Base-by-base conservation (phyloP, 2,329 filamentous ascomycete species). In the Curvularia eragrostidis region DNA sequence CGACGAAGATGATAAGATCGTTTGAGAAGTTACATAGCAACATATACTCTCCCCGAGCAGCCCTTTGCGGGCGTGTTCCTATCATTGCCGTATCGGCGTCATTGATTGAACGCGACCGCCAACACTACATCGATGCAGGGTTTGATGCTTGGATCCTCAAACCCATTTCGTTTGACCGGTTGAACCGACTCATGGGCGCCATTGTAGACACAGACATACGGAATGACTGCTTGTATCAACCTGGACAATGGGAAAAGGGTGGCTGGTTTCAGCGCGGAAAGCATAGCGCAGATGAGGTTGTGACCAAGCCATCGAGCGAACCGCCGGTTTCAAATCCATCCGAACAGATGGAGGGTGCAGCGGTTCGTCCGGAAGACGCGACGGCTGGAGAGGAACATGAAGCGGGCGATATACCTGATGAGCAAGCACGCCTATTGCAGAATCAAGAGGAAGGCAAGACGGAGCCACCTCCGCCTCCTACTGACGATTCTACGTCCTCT, bases 141-240 rank as follows among this genome's bases (percentile, higher is more conserved):
- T 96, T 96, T 65, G 92, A 96, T 65, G 93, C 90, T 23, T 96
- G 92, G 92, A 93, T 97, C 24, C 79, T 96, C 56, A 96, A 96
- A 70, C 92, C 92, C 0, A 90, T 96, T 43, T 88, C 94, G 59
- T 96, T 96, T 71, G 86, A 87, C 64, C 84, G 91, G 8, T 81
- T 96, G 0, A 86, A 86, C 57, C 82, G 84, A 21, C 80, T 96
- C 7, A 82, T 96, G 54, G 75, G 80, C 1, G 91, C 91, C 1
- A 90, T 95, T 38, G 82, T 86, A 2, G 83, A 91, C 44, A 78
- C 83, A 0, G 77, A 84, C 0, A 78, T 83, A 0, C 83, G 91
- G 18, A 76, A 84, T 18, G 75, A 81, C n/a, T 88, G 86, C 65
- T 72, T 93, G 0, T 96, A 96, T 70, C 76, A 81, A 43, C 80